Evolutionary conservation across 139 green algal genomes (phyloP), one percentile per base, ranked within the genome.

Genomic region (Limnomonas spitsbergensis): DNA sequence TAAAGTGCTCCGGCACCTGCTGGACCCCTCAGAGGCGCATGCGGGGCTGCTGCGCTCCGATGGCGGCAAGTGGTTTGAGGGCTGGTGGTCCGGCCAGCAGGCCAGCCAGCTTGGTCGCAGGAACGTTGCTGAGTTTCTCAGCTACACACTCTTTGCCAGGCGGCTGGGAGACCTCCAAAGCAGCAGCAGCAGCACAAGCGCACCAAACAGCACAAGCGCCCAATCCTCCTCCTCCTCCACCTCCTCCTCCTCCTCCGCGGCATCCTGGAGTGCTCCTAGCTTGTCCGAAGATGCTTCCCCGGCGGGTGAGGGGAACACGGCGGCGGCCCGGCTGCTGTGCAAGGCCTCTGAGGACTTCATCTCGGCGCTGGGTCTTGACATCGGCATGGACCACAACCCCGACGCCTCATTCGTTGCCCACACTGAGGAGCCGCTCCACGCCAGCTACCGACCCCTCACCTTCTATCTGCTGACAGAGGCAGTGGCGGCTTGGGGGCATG

Each of bases 381-480:
- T 70, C 14, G n/a, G 4, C 29, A 4, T 9, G 56, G 56, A 4
- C 14, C 27, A 70, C 56, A 70, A 70, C 56, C 56, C 56, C 4
- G 4, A 70, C 29, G 56, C 56, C 6, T 37, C 56, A 7, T 70
- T 70, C 24, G 29, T 70, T 9, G 9, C 56, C 4, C 32, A 75
- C 69, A 40, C 37, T 9, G 69, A 75, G 20, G 75, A 82, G 40
- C 77, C 76, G 3, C 78, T 89, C 36, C 69, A 78, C 37, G 80
- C 70, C 3, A 56, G 70, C 34, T 89, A 85, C 78, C 79, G 85
- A 20, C 85, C 85, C 0, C 75, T 89, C 14, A 36, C 54, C 4
- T 89, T 89, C 78, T 89, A 89, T 78, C 35, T 89, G 34, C 9
- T 80, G 1, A 89, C 72, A 31, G 82, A 86, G 69, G 38, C n/a